phyloP scores from a whole-genome alignment of 768 basidiomycete species.

The Suillus bovinus region DNA sequence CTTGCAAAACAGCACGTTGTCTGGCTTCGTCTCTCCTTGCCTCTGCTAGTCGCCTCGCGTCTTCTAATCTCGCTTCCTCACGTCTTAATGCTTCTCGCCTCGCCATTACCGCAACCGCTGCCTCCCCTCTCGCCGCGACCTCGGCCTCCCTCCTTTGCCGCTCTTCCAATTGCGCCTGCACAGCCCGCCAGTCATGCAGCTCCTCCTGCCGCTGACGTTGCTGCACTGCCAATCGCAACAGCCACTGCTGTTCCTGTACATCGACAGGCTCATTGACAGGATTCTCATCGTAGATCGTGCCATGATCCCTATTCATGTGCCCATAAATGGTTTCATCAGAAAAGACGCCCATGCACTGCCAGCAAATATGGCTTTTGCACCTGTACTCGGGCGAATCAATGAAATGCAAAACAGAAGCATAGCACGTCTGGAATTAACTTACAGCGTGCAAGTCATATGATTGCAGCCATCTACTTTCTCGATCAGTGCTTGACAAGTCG shows the following conservation, averaged over 20 bases:
- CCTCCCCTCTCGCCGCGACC: not conserved
- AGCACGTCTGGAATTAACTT: not conserved
- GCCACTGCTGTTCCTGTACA: constrained; percentile 23
- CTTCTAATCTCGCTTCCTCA: not conserved
- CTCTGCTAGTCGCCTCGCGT: not conserved
- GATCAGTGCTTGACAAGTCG: constrained; percentile 65
- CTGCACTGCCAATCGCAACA: constrained; percentile 16
- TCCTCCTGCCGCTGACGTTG: constrained; percentile 12
- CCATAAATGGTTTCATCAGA: constrained; percentile 27
- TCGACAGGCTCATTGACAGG: constrained; percentile 13
- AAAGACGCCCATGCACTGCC: constrained; percentile 56
- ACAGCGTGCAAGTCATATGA: constrained; percentile 67
- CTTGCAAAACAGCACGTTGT: not conserved
- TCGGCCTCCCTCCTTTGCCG: constrained; percentile 1
- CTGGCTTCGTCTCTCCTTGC: not conserved
- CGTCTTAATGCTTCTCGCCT: not conserved
- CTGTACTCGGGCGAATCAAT: constrained; percentile 25
- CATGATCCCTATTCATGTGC: constrained; percentile 40
- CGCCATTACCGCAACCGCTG: too few relatives aligned
- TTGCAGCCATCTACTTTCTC: constrained; percentile 76
- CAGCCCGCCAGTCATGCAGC: not conserved
- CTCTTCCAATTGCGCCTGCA: constrained; percentile 4
- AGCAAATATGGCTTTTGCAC: constrained; percentile 78
- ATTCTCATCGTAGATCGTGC: constrained; percentile 26
- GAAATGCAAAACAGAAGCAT: too few relatives aligned